A percentile compares a stretch with the other conserved stretches of the same genome.
Conservation (phyloP, 768 basidiomycete genomes). For the Roridomyces roridus region DNA sequence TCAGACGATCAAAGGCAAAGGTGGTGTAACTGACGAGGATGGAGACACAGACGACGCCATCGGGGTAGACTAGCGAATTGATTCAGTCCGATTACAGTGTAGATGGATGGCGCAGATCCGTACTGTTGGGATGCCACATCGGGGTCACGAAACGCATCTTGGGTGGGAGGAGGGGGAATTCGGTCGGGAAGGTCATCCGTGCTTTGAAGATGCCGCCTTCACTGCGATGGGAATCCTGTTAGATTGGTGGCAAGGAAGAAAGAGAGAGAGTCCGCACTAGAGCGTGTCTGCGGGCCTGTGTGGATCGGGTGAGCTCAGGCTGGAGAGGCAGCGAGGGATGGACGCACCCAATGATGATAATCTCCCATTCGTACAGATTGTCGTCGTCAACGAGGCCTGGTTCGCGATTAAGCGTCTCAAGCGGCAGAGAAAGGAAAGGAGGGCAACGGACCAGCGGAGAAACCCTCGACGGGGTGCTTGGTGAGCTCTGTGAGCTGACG, state of each 20-base stretch:
- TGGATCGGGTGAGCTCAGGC: conserved; percentile 26
- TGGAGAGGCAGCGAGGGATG: conserved; percentile 1
- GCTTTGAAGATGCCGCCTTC: conserved; percentile 98
- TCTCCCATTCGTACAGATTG: conserved; percentile 96
- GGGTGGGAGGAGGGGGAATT: conserved; percentile 90
- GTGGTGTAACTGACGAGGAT: conserved; percentile 70
- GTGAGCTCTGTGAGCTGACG: conserved; percentile 86
- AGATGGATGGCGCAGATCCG: conserved; percentile 37
- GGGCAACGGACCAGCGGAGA: conserved; percentile 78
- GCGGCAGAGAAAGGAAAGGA: conserved; percentile 30
- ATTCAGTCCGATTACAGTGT: conserved; percentile 12
- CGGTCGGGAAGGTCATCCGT: conserved; percentile 84
- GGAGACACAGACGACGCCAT: conserved; percentile 94
- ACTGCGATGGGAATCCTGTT: conserved; percentile 44
- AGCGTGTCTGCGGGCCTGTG: conserved; percentile 88
- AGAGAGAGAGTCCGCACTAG: conserved; percentile 66
- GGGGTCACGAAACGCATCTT: conserved; percentile 96
- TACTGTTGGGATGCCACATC: conserved; percentile 99
- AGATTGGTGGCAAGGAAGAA: conserved; percentile 6
- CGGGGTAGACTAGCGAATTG: conserved; percentile 79
- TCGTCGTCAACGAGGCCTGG: conserved; percentile 93
- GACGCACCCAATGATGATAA: conserved; percentile 90
- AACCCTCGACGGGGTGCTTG: conserved; percentile 94
- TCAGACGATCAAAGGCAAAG: conserved; percentile 9
- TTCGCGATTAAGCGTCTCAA: conserved; percentile 35